phyloP scores from a whole-genome alignment of 805 yeast species.

The Metschnikowia bowlesiae region DNA sequence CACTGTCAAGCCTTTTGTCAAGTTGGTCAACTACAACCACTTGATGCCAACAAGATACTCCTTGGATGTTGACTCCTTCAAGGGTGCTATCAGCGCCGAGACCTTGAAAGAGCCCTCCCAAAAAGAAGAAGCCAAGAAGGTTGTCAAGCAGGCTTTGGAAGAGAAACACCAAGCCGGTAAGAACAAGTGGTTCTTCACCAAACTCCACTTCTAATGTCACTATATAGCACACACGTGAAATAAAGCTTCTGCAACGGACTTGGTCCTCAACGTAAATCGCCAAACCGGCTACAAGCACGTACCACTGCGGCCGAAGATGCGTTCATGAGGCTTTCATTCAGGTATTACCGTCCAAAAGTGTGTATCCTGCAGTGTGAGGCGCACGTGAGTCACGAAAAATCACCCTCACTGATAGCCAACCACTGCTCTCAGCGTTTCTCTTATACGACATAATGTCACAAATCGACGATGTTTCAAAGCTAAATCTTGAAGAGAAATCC shows the following conservation, averaged over 20 bases:
- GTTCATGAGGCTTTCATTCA: too few relatives aligned
- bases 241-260: slow-evolving; percentile 18
- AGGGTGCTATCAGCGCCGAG: slow-evolving; percentile 86
- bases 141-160: slow-evolving; percentile 97
- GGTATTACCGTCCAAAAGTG: background rate
- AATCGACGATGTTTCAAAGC: slow-evolving; percentile 14
- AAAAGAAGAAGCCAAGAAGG: slow-evolving; percentile 98
- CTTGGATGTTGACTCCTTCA: slow-evolving; percentile 93
- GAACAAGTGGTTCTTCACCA: slow-evolving; percentile 99
- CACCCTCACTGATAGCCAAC: background rate
- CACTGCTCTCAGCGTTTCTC: background rate
- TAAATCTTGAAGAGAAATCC: slow-evolving; percentile 12
- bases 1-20: slow-evolving; percentile 98
- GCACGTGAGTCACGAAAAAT: slow-evolving; percentile 3
- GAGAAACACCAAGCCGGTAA: slow-evolving; percentile 99
- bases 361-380: background rate
- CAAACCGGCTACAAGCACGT: background rate
- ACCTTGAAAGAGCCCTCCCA: slow-evolving; percentile 96
- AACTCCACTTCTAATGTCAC: slow-evolving; percentile 74
- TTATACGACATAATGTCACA: slow-evolving; percentile 11
- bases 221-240: slow-evolving; percentile 19
- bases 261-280: background rate
- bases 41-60: slow-evolving; percentile 99
- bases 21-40: slow-evolving; percentile 99
- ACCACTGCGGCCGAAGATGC: too few relatives aligned